phyloP scores from a whole-genome alignment of 345 rosid species.

The Nephelium lappaceum region DNA sequence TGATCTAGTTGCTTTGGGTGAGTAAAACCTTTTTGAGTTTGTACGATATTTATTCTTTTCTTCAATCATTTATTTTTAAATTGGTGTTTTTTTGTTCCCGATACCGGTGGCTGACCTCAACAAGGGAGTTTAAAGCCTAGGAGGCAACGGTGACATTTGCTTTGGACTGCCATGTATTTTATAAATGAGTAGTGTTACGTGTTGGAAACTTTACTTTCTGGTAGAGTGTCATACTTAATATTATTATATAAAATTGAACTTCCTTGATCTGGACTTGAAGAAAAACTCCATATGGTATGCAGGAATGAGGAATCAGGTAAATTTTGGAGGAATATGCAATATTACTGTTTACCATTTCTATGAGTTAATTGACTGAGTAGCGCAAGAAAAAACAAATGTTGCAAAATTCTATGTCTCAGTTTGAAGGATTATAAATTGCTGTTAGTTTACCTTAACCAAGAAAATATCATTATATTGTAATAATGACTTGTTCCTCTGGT shows the following conservation, averaged over 20 bases:
- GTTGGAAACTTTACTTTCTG: background rate
- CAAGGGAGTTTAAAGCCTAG: background rate
- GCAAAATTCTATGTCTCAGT: background rate
- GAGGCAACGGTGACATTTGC: background rate
- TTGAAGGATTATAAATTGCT: background rate
- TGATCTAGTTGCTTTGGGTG: background rate
- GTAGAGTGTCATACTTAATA: background rate
- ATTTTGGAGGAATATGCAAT: background rate
- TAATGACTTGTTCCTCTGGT: background rate
- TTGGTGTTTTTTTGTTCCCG: background rate
- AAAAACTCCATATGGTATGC: background rate
- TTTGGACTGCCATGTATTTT: background rate
- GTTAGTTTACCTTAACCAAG: background rate
- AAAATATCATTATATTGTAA: background rate
- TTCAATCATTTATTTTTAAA: background rate
- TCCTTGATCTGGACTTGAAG: background rate
- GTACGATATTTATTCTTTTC: background rate
- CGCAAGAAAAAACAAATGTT: background rate
- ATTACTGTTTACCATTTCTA: background rate
- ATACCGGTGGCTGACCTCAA: background rate
- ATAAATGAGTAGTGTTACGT: background rate
- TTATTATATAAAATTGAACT: background rate
- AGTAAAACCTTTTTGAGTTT: background rate
- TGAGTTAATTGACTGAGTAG: slow-evolving; percentile 5
- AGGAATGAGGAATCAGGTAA: background rate